Evolutionary conservation across 192 early-diverging fungal genomes (phyloP).

Genomic region (Paraglomus brasilianum): DNA sequence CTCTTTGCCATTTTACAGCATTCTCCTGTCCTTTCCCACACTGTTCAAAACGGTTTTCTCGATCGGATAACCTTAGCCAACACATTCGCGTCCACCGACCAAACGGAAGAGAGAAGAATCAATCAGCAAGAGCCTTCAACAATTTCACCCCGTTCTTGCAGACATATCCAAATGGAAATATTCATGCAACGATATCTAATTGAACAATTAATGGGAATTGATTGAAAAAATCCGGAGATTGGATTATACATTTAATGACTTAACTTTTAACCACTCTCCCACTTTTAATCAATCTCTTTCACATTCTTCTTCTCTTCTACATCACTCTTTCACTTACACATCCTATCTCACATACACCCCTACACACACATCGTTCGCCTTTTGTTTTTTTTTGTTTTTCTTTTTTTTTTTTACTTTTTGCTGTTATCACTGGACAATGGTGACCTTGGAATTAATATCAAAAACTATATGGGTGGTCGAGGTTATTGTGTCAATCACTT

Average conservation of each 20-base stretch:
- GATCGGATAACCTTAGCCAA: conserved; percentile 58
- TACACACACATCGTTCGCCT: neutral
- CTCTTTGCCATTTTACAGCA: conserved; percentile 34
- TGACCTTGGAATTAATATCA: conserved; percentile 13
- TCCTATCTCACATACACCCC: neutral
- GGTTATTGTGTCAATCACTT: neutral
- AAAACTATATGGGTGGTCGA: neutral
- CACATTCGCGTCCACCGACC: conserved; percentile 60
- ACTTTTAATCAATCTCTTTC: conserved; percentile 23
- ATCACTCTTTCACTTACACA: neutral
- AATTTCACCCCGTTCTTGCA: conserved; percentile 46
- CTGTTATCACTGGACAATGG: conserved; percentile 16
- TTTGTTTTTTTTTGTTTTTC: conserved; percentile 4
- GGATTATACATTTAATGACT: no score
- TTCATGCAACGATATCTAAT: neutral
- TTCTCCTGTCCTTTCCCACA: conserved; percentile 53
- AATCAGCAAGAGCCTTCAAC: conserved; percentile 30
- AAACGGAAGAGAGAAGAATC: conserved; percentile 50
- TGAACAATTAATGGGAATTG: neutral
- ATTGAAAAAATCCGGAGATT: no score
- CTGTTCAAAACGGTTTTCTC: conserved; percentile 57
- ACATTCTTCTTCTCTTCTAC: neutral
- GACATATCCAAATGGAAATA: conserved; percentile 32
- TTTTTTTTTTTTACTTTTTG: conserved; percentile 13
- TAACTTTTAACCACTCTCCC: conserved; percentile 29